These are phyloP conservation scores for Huntiella bhutanensis DNA, from an alignment of 2,329 filamentous ascomycete genomes.

Conservation along the genomic window DNA sequence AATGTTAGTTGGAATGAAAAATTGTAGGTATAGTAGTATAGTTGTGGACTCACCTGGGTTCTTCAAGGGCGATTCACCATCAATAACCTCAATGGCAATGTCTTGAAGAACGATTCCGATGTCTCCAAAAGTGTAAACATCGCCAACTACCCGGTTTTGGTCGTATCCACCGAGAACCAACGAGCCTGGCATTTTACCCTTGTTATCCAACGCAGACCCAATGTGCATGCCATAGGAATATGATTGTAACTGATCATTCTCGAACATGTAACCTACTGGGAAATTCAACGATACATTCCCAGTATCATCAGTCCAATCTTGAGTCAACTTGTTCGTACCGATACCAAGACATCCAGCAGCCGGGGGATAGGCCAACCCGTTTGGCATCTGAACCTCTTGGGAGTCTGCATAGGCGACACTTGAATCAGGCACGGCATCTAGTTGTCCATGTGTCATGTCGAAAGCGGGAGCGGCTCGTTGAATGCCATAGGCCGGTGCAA, in stretches of 20 bases:
- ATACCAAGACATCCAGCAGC: not conserved
- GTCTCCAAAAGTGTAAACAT: not conserved
- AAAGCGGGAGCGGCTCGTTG: too few species aligned
- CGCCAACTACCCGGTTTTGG: not conserved
- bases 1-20: too few species aligned
- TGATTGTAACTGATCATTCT: not conserved
- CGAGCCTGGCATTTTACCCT: not conserved
- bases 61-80: not conserved
- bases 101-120: not conserved
- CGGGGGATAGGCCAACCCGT: not conserved
- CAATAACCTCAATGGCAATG: not conserved
- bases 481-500: too few species aligned
- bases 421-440: too few species aligned
- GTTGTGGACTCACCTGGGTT: too few species aligned
- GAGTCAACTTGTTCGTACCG: not conserved
- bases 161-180: constrained; percentile 1
- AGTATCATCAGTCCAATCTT: too few species aligned
- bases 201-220: not conserved
- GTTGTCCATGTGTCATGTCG: too few species aligned
- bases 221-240: not conserved
- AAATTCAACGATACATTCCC: not conserved
- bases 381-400: not conserved
- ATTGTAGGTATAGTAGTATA: too few species aligned
- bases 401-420: not conserved
- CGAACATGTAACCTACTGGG: not conserved